Evolutionary conservation across 2,329 filamentous ascomycete genomes (phyloP).

Genomic region (Teratosphaeriaceae sp.): DNA sequence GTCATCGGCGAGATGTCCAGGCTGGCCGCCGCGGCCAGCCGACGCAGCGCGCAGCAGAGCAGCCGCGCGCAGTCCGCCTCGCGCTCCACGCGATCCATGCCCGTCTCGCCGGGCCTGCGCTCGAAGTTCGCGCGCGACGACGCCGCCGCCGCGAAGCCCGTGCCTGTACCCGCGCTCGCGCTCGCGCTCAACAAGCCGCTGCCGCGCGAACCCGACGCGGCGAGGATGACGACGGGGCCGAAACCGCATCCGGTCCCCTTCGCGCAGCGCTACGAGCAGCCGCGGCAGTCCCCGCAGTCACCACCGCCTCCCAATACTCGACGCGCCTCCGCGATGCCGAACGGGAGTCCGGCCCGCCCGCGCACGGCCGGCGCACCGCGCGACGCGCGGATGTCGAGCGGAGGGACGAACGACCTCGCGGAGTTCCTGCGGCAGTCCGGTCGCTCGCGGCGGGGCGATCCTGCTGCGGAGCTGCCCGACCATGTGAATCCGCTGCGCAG

Average conservation of each 20-base stretch:
- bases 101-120: conserved; percentile 10
- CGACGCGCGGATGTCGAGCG: conserved; percentile 5
- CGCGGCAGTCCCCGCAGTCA: conserved; percentile 6
- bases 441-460: no score
- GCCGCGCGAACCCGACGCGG: conserved; percentile 16
- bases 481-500: neutral
- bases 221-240: conserved; percentile 9
- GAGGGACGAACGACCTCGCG: conserved; percentile 17
- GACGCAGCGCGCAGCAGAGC: conserved; percentile 48
- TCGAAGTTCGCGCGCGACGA: conserved; percentile 14
- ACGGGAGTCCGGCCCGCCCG: conserved; percentile 7
- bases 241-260: conserved; percentile 11
- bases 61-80: conserved; percentile 10
- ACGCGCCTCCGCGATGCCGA: conserved; percentile 1
- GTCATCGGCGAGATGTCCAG: conserved; percentile 82
- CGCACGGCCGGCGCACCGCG: conserved; percentile 11
- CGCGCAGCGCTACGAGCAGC: conserved; percentile 11
- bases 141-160: conserved; percentile 1
- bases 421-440: conserved; percentile 18
- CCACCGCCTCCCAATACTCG: neutral
- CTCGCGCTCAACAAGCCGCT: conserved; percentile 19
- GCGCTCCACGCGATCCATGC: neutral
- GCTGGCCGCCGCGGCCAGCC: conserved; percentile 75
- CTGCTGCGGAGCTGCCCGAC: conserved; percentile 20
- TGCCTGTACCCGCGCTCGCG: conserved; percentile 1